Percentiles rank a stretch among this genome's conserved stretches.
Evolutionary conservation across 2,329 filamentous ascomycete species (phyloP).

Genomic region (Botrytis byssoidea): DNA sequence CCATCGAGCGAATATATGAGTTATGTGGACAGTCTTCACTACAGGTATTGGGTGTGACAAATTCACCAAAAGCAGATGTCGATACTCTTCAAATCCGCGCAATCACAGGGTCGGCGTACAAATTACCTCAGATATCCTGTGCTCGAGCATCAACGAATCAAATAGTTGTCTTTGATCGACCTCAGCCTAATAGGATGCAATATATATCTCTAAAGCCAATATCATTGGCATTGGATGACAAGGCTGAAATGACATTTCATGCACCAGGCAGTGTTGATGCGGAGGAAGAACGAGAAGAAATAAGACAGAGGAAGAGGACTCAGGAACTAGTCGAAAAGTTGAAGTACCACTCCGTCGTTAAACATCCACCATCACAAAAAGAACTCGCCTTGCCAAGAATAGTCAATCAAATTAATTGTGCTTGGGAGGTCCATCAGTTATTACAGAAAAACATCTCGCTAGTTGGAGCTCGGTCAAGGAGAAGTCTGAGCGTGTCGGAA

Average conservation of each 20-base stretch:
- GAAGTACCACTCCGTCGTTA: slow-evolving; percentile 80
- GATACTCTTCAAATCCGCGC: slow-evolving; percentile 70
- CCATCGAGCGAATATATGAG: slow-evolving; percentile 75
- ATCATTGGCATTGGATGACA: slow-evolving; percentile 78
- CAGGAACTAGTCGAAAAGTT: slow-evolving; percentile 78
- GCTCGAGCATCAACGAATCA: slow-evolving; percentile 73
- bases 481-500: slow-evolving; percentile 89
- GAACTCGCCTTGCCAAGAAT: slow-evolving; percentile 79
- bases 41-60: slow-evolving; percentile 82
- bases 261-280: slow-evolving; percentile 62
- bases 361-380: slow-evolving; percentile 73
- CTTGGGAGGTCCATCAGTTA: slow-evolving; percentile 80
- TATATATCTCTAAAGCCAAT: slow-evolving; percentile 93
- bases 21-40: slow-evolving; percentile 80
- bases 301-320: slow-evolving; percentile 56
- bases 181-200: slow-evolving; percentile 85
- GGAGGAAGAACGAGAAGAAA: slow-evolving; percentile 67
- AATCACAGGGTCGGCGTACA: slow-evolving; percentile 50
- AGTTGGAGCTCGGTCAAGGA: slow-evolving; percentile 76
- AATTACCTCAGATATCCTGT: slow-evolving; percentile 72
- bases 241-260: slow-evolving; percentile 45
- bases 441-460: slow-evolving; percentile 88
- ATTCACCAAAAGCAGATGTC: slow-evolving; percentile 56
- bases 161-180: slow-evolving; percentile 84
- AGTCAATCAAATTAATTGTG: slow-evolving; percentile 93